Evolutionary conservation across 306 rosid genomes (phyloP).

Genomic region (Lathyrus tuberosus): DNA sequence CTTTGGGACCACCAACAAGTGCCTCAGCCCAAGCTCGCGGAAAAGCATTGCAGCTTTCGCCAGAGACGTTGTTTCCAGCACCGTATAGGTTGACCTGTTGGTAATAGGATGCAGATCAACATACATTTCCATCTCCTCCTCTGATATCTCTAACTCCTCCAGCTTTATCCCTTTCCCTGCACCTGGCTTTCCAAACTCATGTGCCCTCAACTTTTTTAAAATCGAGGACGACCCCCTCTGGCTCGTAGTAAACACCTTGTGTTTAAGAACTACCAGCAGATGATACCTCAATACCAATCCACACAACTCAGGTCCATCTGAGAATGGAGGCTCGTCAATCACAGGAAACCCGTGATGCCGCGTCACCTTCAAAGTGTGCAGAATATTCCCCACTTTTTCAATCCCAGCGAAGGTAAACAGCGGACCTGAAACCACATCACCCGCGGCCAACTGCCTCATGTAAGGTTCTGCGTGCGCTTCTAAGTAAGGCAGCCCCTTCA

Average conservation of each 20-base stretch:
- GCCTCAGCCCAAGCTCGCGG: slow-evolving; percentile 73
- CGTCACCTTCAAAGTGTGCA: slow-evolving; percentile 53
- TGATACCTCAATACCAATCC: slow-evolving; percentile 84
- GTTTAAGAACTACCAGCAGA: slow-evolving; percentile 68
- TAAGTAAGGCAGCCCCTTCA: slow-evolving; percentile 76
- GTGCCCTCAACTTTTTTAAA: slow-evolving; percentile 48
- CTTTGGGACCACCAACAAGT: slow-evolving; percentile 71
- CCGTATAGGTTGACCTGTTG: slow-evolving; percentile 66
- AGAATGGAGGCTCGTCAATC: slow-evolving; percentile 72
- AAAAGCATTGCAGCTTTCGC: slow-evolving; percentile 77
- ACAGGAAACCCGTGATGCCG: slow-evolving; percentile 80
- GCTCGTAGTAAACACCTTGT: slow-evolving; percentile 50
- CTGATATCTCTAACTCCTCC: slow-evolving; percentile 56
- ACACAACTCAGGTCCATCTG: slow-evolving; percentile 58
- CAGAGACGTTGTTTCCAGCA: slow-evolving; percentile 70
- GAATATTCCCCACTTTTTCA: slow-evolving; percentile 69
- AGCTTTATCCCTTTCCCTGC: slow-evolving; percentile 69
- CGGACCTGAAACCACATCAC: slow-evolving; percentile 80
- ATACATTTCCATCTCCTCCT: slow-evolving; percentile 75
- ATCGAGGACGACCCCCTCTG: slow-evolving; percentile 41
- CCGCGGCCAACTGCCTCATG: slow-evolving; percentile 67
- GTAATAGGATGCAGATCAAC: slow-evolving; percentile 75
- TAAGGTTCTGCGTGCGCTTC: slow-evolving; percentile 80
- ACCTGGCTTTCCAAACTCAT: slow-evolving; percentile 77
- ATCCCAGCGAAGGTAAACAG: slow-evolving; percentile 63